A percentile compares a stretch with the other conserved stretches of the same genome.
phyloP scores from a whole-genome alignment of 225 moss, liverwort and hornwort species.

The Anthoceros angustus region DNA sequence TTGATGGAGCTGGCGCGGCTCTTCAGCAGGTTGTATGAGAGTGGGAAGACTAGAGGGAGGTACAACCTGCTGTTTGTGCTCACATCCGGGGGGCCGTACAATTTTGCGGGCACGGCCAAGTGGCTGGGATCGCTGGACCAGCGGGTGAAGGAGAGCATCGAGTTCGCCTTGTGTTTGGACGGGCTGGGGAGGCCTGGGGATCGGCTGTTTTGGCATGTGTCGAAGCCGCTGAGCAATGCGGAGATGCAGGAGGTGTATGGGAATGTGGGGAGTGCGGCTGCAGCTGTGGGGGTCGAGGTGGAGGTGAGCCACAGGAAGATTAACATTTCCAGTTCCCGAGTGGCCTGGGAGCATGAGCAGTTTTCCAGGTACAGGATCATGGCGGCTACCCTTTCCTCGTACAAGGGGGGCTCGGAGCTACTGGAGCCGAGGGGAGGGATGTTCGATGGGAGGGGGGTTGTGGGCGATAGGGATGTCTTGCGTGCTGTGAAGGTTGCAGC shows the following conservation, averaged over 20 bases:
- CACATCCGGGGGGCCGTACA: constrained; percentile 82
- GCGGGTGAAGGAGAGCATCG: constrained; percentile 85
- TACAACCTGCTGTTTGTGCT: constrained; percentile 90
- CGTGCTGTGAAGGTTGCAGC: constrained; percentile 75
- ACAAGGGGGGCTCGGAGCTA: constrained; percentile 61
- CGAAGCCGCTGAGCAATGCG: constrained; percentile 83
- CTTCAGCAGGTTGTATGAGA: constrained; percentile 74
- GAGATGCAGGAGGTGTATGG: constrained; percentile 69
- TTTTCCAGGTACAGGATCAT: constrained; percentile 93
- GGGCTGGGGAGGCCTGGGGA: constrained; percentile 55
- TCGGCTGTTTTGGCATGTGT: constrained; percentile 65
- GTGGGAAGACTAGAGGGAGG: constrained; percentile 56
- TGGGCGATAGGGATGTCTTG: constrained; percentile 42
- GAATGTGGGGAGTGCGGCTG: constrained; percentile 50
- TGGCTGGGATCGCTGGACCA: constrained; percentile 92
- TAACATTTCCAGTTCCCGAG: constrained; percentile 86
- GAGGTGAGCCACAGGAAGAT: constrained; percentile 91
- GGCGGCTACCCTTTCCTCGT: constrained; percentile 72
- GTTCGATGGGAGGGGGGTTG: constrained; percentile 59
- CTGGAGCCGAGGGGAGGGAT: constrained; percentile 68
- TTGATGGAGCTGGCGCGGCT: constrained; percentile 83
- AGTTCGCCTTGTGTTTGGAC: constrained; percentile 84
- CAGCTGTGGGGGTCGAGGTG: constrained; percentile 37
- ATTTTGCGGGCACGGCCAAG: constrained; percentile 93
- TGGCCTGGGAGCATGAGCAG: constrained; percentile 94